phyloP scores from a whole-genome alignment of 352 stramenopile species.

The Phytophthora hybrid region DNA sequence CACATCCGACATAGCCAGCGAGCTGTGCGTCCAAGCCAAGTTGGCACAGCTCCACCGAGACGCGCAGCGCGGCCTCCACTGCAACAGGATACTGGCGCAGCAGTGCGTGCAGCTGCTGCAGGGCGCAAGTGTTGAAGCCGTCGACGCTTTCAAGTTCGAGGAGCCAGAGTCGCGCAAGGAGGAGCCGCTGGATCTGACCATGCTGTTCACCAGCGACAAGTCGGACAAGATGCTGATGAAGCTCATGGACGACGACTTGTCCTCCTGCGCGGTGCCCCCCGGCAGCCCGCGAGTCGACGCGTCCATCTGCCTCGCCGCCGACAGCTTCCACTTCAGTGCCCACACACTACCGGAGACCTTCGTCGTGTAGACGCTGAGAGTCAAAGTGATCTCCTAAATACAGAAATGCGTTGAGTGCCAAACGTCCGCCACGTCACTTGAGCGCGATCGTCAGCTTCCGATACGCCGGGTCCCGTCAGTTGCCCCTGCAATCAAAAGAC shows the following conservation, averaged over 20 bases:
- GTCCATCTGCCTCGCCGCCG: constrained; percentile 23
- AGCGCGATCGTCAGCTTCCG: constrained; percentile 5
- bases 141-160: constrained; percentile 22
- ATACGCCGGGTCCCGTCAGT: background rate
- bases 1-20: constrained; percentile 28
- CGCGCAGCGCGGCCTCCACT: constrained; percentile 18
- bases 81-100: constrained; percentile 25
- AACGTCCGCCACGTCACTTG: constrained; percentile 1
- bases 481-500: background rate
- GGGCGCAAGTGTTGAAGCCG: constrained; percentile 20
- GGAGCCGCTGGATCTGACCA: constrained; percentile 26
- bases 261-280: constrained; percentile 12
- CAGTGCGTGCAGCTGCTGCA: constrained; percentile 46
- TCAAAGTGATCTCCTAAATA: background rate
- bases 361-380: constrained; percentile 26
- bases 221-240: constrained; percentile 40
- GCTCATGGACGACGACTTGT: constrained; percentile 40
- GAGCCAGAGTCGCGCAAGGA: constrained; percentile 19
- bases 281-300: constrained; percentile 13
- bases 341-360: constrained; percentile 39
- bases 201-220: constrained; percentile 31
- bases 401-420: background rate
- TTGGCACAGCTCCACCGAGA: constrained; percentile 53
- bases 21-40: constrained; percentile 53
- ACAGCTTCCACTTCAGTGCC: constrained; percentile 29